A percentile compares a stretch with the other conserved stretches of the same genome.
phyloP scores from a whole-genome alignment of 305 asterid species.

The Fraxinus angustifolia region DNA sequence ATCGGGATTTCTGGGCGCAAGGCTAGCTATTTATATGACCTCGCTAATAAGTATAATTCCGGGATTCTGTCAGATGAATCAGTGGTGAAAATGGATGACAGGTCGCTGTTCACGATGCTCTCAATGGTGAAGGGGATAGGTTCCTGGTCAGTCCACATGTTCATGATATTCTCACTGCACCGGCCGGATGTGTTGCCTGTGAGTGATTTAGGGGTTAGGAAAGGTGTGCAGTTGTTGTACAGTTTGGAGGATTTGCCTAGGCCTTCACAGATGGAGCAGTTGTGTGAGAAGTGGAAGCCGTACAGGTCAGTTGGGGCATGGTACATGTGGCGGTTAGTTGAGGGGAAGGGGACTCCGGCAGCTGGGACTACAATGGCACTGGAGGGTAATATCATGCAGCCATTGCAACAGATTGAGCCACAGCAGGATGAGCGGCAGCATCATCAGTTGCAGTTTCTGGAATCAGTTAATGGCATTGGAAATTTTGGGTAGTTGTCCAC shows the following conservation, averaged over 20 bases:
- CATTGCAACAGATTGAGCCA: slow-evolving; percentile 37
- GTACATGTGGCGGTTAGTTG: slow-evolving; percentile 93
- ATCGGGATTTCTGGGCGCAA: slow-evolving; percentile 90
- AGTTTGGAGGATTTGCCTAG: slow-evolving; percentile 85
- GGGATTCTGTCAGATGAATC: slow-evolving; percentile 80
- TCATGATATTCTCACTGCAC: slow-evolving; percentile 86
- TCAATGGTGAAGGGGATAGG: slow-evolving; percentile 98
- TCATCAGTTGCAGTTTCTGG: slow-evolving; percentile 50
- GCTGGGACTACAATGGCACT: slow-evolving; percentile 28
- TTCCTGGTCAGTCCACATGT: slow-evolving; percentile 98
- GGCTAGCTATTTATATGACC: slow-evolving; percentile 79
- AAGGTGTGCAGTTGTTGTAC: slow-evolving; percentile 80
- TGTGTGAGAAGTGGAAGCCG: slow-evolving; percentile 96
- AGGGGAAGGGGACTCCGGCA: slow-evolving; percentile 61
- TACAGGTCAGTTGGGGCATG: slow-evolving; percentile 92
- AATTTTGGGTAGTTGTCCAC: slow-evolving; percentile 40
- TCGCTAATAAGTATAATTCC: slow-evolving; percentile 67
- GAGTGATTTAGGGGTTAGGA: slow-evolving; percentile 91
- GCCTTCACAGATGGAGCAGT: slow-evolving; percentile 82
- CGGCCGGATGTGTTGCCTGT: slow-evolving; percentile 96
- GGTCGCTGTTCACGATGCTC: slow-evolving; percentile 81
- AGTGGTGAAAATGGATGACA: slow-evolving; percentile 90
- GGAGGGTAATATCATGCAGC: slow-evolving; percentile 30
- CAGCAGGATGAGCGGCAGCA: slow-evolving; percentile 41
- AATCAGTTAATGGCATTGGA: slow-evolving; percentile 41